Percentiles rank a stretch among this genome's conserved stretches.
Evolutionary conservation across 352 stramenopile species (phyloP).

Genomic region (Globisporangium spiculum): DNA sequence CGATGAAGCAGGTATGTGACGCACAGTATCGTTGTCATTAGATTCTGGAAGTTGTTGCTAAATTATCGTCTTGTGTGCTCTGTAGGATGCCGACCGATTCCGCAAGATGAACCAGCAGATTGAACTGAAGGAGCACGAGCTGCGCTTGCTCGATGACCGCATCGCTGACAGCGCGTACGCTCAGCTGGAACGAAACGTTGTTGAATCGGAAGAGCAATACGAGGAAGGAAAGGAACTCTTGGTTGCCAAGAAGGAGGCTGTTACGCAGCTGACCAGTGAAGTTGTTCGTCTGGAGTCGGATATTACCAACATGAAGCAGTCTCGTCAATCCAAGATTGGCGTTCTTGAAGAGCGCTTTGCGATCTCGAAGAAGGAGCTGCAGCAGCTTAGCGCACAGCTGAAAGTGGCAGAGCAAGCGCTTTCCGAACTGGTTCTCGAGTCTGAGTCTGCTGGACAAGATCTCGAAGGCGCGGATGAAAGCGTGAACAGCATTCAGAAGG

Average conservation of each 20-base stretch:
- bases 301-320: slow-evolving; percentile 82
- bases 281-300: slow-evolving; percentile 71
- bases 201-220: slow-evolving; percentile 71
- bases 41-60: neutral
- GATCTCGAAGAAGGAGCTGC: slow-evolving; percentile 71
- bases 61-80: neutral
- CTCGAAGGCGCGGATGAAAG: slow-evolving; percentile 58
- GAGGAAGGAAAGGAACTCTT: slow-evolving; percentile 59
- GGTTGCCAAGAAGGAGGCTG: slow-evolving; percentile 56
- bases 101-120: slow-evolving; percentile 72
- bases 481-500: slow-evolving; percentile 46
- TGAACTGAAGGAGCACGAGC: slow-evolving; percentile 83
- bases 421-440: slow-evolving; percentile 69
- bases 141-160: slow-evolving; percentile 71
- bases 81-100: slow-evolving; percentile 67
- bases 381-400: slow-evolving; percentile 54
- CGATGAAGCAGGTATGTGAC: slow-evolving; percentile 60
- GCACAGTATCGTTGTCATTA: neutral
- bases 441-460: slow-evolving; percentile 68
- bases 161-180: slow-evolving; percentile 78
- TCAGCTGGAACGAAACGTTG: slow-evolving; percentile 73
- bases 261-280: slow-evolving; percentile 75
- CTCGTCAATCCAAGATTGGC: slow-evolving; percentile 75
- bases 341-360: slow-evolving; percentile 74
- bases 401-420: slow-evolving; percentile 70